Base-by-base conservation (phyloP, 805 yeast genomes). In the Lachancea sp. region DNA sequence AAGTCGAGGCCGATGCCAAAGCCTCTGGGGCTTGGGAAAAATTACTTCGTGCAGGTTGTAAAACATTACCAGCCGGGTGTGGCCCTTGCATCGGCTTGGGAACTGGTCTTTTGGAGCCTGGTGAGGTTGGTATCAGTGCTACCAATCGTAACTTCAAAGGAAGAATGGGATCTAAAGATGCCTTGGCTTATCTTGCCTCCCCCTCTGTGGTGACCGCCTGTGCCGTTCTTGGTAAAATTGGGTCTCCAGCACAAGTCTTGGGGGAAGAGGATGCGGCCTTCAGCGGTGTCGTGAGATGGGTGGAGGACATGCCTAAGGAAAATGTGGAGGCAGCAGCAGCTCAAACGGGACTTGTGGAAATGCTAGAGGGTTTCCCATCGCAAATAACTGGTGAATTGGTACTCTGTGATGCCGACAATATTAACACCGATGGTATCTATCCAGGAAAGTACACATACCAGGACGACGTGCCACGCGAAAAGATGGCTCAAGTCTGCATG, bases 41-140 rank as follows among this genome's bases (percentile, higher is more conserved):
- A 16, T 72, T 92, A 43, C 56, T 92, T 35, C 90, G 81, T 41
- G 96, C 97, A 8, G 99, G 99, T 39, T 95, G 96, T 45, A 84
- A 69, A 53, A 86, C 96, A 25, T 75, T 92, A 52, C 97, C 97
- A 16, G 95, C 98, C 12, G 99, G 99, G 17, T 92, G 99, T 69
- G 99, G 99, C 34, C 99, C 99, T 18, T 92, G 99, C 70, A 92
- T 92, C 58, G 99, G 99, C 26, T 71, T 92, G 41, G 99, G 99
- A 41, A 74, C 94, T 21, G 99, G 99, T 36, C 70, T 92, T 49
- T 70, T 92, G 51, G 80, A 92, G 65, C 90, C 86, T 25, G 98
- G 98, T 33, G 97, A 92, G 65, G 95, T 92, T 44, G 98, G 99
- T 49, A 92, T 92, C 55, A 85, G 96, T 49, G 98, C 98, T 43